Conservation (phyloP, 2,329 filamentous ascomycete genomes). For the Lecanicillium sp. region DNA sequence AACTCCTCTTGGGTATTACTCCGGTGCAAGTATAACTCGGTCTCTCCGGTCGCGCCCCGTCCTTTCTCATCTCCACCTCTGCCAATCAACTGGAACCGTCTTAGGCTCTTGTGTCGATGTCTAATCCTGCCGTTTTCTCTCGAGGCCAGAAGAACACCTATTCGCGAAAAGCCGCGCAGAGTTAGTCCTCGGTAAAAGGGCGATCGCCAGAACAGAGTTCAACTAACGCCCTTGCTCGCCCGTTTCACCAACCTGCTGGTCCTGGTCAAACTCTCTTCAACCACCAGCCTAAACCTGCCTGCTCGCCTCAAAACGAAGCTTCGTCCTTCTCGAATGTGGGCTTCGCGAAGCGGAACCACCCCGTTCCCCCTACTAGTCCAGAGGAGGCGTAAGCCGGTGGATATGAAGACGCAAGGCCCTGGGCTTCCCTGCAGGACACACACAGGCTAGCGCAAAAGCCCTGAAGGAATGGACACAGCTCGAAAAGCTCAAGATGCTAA, state of each 20-base stretch:
- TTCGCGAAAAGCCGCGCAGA: too few relatives aligned
- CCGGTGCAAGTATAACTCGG: slow-evolving; percentile 4
- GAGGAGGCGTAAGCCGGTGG: slow-evolving; percentile 8
- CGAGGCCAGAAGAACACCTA: too few relatives aligned
- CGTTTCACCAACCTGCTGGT: slow-evolving; percentile 6
- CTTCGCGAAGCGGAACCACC: slow-evolving; percentile 1
- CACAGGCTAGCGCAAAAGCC: background rate
- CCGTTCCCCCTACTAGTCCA: background rate
- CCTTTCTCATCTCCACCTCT: background rate
- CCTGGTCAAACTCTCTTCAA: too few relatives aligned
- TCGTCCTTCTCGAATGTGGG: background rate
- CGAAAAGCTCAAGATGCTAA: slow-evolving; percentile 5
- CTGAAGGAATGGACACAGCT: background rate
- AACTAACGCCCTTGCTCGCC: background rate
- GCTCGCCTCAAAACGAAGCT: slow-evolving; percentile 5
- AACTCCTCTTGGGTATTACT: too few relatives aligned
- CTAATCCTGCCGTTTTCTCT: too few relatives aligned
- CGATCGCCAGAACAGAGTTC: background rate
- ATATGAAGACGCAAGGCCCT: background rate
- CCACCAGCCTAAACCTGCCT: too few relatives aligned
- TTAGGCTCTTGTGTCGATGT: too few relatives aligned
- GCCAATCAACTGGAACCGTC: too few relatives aligned
- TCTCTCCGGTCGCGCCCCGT: background rate
- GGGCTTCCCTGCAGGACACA: slow-evolving; percentile 4
- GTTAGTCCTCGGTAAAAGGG: too few relatives aligned